phyloP scores from a whole-genome alignment of 768 basidiomycete species.

The Infundibulicybe gibba region DNA sequence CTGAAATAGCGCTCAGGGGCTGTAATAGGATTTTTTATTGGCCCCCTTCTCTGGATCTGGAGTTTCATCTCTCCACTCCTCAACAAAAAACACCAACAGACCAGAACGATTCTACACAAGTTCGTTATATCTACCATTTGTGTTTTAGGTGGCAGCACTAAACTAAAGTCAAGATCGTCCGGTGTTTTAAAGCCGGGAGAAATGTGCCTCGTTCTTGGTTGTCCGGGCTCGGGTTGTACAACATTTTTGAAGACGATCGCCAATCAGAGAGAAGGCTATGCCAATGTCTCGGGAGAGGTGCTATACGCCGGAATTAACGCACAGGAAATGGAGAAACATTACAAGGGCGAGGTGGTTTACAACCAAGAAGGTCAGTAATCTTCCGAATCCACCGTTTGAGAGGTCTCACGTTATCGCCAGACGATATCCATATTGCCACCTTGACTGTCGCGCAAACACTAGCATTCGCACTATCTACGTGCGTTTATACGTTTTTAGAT shows the following conservation, averaged over 20 bases:
- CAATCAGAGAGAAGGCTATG: constrained; percentile 67
- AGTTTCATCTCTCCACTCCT: constrained; percentile 34
- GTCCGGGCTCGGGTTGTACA: constrained; percentile 81
- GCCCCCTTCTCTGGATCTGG: constrained; percentile 48
- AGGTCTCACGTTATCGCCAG: constrained; percentile 27
- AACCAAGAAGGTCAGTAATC: constrained; percentile 59
- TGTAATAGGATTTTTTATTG: constrained; percentile 47
- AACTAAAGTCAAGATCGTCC: constrained; percentile 40
- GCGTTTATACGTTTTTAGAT: constrained; percentile 8
- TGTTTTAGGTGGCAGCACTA: background rate
- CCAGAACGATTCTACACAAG: constrained; percentile 62
- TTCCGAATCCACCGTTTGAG: background rate
- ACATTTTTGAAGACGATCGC: constrained; percentile 85
- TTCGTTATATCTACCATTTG: constrained; percentile 16
- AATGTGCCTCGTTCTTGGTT: constrained; percentile 84
- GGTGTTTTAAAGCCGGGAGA: constrained; percentile 78
- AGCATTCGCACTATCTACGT: constrained; percentile 63
- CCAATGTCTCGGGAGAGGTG: constrained; percentile 66
- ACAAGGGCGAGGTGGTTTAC: constrained; percentile 78
- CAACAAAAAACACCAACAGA: constrained; percentile 26
- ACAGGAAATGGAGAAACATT: constrained; percentile 69
- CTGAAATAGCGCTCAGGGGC: constrained; percentile 34
- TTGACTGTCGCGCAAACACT: constrained; percentile 80
- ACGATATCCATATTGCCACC: constrained; percentile 80
- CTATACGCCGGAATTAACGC: constrained; percentile 78